These are phyloP conservation scores for Sedum album DNA, from an alignment of 164 flowering plant genomes.

Conservation along the genomic window DNA sequence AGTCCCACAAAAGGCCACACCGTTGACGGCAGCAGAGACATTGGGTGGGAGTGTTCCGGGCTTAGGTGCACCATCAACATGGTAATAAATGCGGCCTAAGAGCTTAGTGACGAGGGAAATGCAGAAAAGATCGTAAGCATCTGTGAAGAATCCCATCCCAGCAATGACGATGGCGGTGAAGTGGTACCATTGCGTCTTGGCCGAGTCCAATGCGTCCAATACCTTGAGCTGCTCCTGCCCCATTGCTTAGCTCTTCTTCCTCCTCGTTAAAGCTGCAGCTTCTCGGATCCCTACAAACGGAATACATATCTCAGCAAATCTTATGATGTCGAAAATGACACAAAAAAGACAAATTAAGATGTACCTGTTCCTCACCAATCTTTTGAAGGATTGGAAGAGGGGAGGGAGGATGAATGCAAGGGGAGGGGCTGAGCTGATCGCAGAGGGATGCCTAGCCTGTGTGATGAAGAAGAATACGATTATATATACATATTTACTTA, in stretches of 20 bases:
- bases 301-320: not conserved
- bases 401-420: too few species aligned
- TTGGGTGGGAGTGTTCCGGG: constrained; percentile 6
- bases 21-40: constrained; percentile 5
- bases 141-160: constrained; percentile 8
- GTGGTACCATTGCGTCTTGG: not conserved
- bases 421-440: too few species aligned
- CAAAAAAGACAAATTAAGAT: not conserved
- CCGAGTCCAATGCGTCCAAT: not conserved
- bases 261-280: not conserved
- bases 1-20: constrained; percentile 3
- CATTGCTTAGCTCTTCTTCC: not conserved
- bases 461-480: too few species aligned
- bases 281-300: not conserved
- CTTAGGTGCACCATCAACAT: not conserved
- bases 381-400: too few species aligned
- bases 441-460: too few species aligned
- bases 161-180: constrained; percentile 7
- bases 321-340: too few species aligned
- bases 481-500: too few species aligned
- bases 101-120: constrained; percentile 1
- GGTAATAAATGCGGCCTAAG: not conserved
- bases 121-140: constrained; percentile 9
- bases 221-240: not conserved
- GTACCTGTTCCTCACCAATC: too few species aligned